phyloP scores from a whole-genome alignment of 2,329 filamentous ascomycete species.

The Penicillium sclerotigenum region DNA sequence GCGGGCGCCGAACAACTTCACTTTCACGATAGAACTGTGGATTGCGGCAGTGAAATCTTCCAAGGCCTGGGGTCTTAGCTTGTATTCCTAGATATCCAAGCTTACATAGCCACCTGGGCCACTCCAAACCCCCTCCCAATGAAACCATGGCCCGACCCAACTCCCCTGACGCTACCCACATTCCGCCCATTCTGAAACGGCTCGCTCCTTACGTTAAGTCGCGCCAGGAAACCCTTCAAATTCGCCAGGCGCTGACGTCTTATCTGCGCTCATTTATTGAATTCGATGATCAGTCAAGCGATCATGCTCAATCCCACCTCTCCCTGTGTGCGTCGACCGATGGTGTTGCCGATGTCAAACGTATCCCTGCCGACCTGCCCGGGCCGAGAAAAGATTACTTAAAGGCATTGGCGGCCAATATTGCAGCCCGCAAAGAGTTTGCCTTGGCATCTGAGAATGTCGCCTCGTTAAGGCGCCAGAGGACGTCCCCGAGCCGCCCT shows the following conservation, averaged over 20 bases:
- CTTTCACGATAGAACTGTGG: neutral
- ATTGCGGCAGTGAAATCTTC: conserved; percentile 2
- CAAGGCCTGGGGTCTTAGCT: neutral
- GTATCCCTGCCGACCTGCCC: conserved; percentile 40
- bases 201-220: conserved; percentile 41
- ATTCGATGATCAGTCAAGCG: conserved; percentile 28
- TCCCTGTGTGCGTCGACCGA: conserved; percentile 35
- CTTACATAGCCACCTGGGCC: neutral
- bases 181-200: conserved; percentile 36
- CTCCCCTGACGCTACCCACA: conserved; percentile 22
- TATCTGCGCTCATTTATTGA: conserved; percentile 39
- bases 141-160: conserved; percentile 26
- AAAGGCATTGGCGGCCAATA: conserved; percentile 44
- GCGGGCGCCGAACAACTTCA: no score
- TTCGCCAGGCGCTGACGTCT: conserved; percentile 39
- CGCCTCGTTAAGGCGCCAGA: conserved; percentile 26
- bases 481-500: conserved; percentile 20
- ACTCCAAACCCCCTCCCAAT: conserved; percentile 9
- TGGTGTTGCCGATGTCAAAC: conserved; percentile 33
- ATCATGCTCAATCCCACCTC: conserved; percentile 32
- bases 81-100: neutral
- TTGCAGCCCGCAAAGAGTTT: conserved; percentile 41
- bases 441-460: conserved; percentile 34
- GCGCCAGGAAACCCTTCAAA: conserved; percentile 39
- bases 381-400: conserved; percentile 46